These are phyloP conservation scores for Fusarium concolor DNA, from an alignment of 2,329 filamentous ascomycete genomes.

Conservation along the genomic window DNA sequence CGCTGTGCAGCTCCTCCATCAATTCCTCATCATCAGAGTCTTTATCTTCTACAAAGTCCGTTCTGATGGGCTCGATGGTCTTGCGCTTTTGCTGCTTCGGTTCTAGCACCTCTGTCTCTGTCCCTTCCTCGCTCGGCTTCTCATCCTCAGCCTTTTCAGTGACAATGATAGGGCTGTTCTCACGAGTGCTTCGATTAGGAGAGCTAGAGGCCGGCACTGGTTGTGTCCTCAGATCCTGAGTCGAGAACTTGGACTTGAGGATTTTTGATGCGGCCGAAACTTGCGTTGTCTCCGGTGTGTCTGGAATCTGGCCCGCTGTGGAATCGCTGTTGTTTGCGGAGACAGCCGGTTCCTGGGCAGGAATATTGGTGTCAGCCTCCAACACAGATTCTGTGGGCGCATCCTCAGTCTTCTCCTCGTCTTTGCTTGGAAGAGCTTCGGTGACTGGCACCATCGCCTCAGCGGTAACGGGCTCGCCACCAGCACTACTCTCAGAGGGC, in stretches of 20 bases:
- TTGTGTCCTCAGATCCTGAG: slow-evolving; percentile 43
- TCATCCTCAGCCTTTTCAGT: slow-evolving; percentile 20
- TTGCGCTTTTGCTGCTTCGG: slow-evolving; percentile 47
- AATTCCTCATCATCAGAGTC: slow-evolving; percentile 79
- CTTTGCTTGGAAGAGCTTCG: not conserved
- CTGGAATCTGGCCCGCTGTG: slow-evolving; percentile 35
- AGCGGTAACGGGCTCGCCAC: slow-evolving; percentile 8
- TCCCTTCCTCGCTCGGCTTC: slow-evolving; percentile 12
- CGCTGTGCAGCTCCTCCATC: slow-evolving; percentile 86
- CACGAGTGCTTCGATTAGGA: slow-evolving; percentile 4
- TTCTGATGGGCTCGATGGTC: slow-evolving; percentile 67
- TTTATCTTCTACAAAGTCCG: slow-evolving; percentile 52
- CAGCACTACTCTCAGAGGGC: not conserved
- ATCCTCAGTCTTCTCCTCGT: slow-evolving; percentile 13
- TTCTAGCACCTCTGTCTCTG: slow-evolving; percentile 25
- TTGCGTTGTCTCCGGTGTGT: slow-evolving; percentile 26
- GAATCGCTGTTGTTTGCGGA: slow-evolving; percentile 21
- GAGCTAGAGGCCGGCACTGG: slow-evolving; percentile 22
- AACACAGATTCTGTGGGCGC: slow-evolving; percentile 30
- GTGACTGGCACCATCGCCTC: slow-evolving; percentile 3
- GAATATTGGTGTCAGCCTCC: slow-evolving; percentile 38
- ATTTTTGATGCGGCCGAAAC: slow-evolving; percentile 33
- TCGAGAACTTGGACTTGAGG: slow-evolving; percentile 46
- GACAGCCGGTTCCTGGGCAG: slow-evolving; percentile 20
- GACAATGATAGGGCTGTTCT: slow-evolving; percentile 24